Evolutionary conservation across 306 rosid species (phyloP), one percentile per base, ranked within the genome.

Genomic region (Castanea sativa): DNA sequence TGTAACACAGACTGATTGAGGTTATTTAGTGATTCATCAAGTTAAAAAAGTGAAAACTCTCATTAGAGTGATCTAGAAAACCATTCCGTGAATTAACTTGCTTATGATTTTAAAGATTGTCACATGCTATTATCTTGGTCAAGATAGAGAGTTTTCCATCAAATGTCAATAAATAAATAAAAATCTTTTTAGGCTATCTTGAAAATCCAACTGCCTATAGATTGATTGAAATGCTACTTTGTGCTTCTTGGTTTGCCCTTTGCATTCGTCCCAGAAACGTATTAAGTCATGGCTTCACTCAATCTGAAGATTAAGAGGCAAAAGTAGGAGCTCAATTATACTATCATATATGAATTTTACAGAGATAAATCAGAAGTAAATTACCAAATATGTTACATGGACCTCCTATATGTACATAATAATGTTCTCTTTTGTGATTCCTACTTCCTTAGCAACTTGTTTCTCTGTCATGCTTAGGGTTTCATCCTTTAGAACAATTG

Each of bases 211-310:
- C 2, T 14, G 41, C 41, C 38, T 15, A 30, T 64, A 64, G 21
- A 30, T 29, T 14, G 70, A 29, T 15, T 9, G 70, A 67, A 55
- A 76, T 56, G 73, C 14, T 56, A 43, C 63, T 16, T 45, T 61
- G 56, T 79, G 75, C 58, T 21, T 5, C 21, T 29, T 9, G 55
- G 19, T 38, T 69, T 70, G 63, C 55, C 64, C 52, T 63, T 77
- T 69, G 51, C 72, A 29, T 43, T 81, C 69, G 43, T 60, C 49
- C 75, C 53, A 59, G 61, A 57, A 61, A 76, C 75, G 74, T 25
- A 69, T 58, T n/a, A 58, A 10, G 30, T 21, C 12, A 4, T 20
- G 64, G 32, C 14, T 58, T 58, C 64, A 58, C 64, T 58, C 64
- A 20, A 57, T 57, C 21, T 57, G 63, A 23, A 19, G 63, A 38